Base-by-base conservation (phyloP, 2,329 filamentous ascomycete species). In the Colletotrichum sp. region DNA sequence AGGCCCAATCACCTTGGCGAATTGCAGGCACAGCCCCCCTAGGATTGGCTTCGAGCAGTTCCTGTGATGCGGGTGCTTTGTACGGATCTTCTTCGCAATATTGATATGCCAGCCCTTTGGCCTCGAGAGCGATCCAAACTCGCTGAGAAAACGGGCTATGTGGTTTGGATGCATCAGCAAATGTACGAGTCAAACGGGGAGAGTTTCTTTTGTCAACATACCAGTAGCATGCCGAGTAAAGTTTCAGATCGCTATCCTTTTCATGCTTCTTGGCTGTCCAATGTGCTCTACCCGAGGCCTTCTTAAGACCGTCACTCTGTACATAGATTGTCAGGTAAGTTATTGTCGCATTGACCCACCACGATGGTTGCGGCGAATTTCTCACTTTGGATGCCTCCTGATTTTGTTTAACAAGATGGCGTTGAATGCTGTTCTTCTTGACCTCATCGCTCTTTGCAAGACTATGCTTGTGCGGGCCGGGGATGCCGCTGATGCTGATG, bases 41-140 rank as follows among this genome's bases (percentile, higher is more conserved):
- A 3, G 94, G 94, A 79, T 96, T 96, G 67, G 95, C 91, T 78
- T 95, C 94, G 28, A 96, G 88, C 34, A 96, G 86, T 16, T 84
- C 81, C 57, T 82, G 82, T 10, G 91, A 81, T 30, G 82, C 83
- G 6, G 92, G 94, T 77, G 94, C 94, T 79, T 93, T 91, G 82
- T 95, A 96, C 9, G 95, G 94, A 81, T 98, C 94, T 62, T 95
- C 92, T 84, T 98, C 95, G 80, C 95, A 93, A 84, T 98, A 98
- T 82, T 98, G 95, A 82, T 98, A 98, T 49, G 91, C 87, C 10
- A 97, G 89, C 21, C 91, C 90, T 83, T 97, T 97, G 80, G 93
- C 88, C 83, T 98, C 95, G 44, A 98, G 89, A 1, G 95, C 94
- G 78, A 98, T 97, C 95, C 95, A 98, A 30, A 97, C 94, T 21